Base-by-base conservation (phyloP, 2,329 filamentous ascomycete species). In the Raffaelea albimanens region DNA sequence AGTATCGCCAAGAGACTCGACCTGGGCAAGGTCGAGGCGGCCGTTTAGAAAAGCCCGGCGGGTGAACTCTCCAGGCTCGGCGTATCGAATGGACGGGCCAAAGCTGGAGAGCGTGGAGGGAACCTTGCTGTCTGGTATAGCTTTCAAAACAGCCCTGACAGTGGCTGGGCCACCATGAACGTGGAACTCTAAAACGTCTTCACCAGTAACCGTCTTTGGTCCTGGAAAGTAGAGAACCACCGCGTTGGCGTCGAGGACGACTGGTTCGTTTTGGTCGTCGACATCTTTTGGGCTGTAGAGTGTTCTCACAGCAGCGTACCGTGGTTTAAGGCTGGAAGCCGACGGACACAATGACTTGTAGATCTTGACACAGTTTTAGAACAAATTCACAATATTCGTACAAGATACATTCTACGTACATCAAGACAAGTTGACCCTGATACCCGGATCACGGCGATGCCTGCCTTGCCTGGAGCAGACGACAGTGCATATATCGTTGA, bases 61-160 rank as follows among this genome's bases (percentile, higher is more conserved):
- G 4, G 93, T 98, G 64, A 98, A 98, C 61, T 98, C 93, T 47
- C 93, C 93, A 0, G 93, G 85, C 60, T 96, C 91, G 3, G 93
- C 93, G 61, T 95, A 95, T 25, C 89, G 86, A 49, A 95, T 80
- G 13, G 29, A 52, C 22, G 2, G 21, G 10, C 5, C 19, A 14
- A 8, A n/a, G n/a, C n/a, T n/a, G n/a, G n/a, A n/a, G n/a, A n/a
- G n/a, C n/a, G n/a, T n/a, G n/a, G n/a, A n/a, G n/a, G n/a, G n/a
- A n/a, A n/a, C n/a, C n/a, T n/a, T n/a, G n/a, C n/a, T 11, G 40
- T 66, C 65, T 0, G 85, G 75, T 48, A 98, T 86, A 4, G 89
- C 88, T 21, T 77, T 68, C 2, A 98, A 72, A 0, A 96, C 85
- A 2, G 91, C 87, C 59, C 86, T 89, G 40, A 96, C 84, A 5